Percentiles rank a stretch among this genome's conserved stretches.
These are phyloP conservation scores for Heterobasidion occidentale DNA, from an alignment of 1,284 basidiomycete species.

Conservation along the genomic window DNA sequence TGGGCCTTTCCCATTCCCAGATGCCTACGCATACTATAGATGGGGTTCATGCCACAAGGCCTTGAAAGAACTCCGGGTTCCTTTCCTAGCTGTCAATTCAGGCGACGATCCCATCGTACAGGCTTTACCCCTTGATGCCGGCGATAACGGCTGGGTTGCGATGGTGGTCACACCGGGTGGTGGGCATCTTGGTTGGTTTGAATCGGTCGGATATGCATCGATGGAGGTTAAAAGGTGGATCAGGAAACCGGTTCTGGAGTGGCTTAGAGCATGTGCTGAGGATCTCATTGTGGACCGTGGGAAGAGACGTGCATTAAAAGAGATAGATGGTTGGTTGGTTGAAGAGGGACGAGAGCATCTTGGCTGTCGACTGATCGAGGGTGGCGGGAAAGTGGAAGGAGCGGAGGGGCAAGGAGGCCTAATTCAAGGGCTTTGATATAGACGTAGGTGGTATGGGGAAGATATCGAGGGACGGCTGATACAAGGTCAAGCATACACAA, in stretches of 20 bases:
- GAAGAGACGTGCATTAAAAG: slow-evolving; percentile 26
- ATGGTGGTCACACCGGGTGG: slow-evolving; percentile 74
- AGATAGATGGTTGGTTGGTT: slow-evolving; percentile 50
- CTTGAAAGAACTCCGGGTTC: slow-evolving; percentile 52
- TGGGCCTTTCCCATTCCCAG: slow-evolving; percentile 75
- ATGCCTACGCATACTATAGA: slow-evolving; percentile 76
- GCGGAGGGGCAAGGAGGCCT: slow-evolving; percentile 29
- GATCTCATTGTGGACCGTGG: slow-evolving; percentile 33
- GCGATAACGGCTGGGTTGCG: slow-evolving; percentile 57
- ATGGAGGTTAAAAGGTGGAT: slow-evolving; percentile 60
- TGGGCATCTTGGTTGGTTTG: slow-evolving; percentile 96
- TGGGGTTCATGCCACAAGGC: slow-evolving; percentile 55
- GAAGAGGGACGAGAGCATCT: slow-evolving; percentile 44
- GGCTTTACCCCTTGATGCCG: slow-evolving; percentile 51
- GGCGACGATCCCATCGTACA: slow-evolving; percentile 87
- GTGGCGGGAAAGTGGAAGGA: slow-evolving; percentile 28
- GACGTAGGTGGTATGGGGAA: neutral
- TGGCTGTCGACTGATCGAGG: slow-evolving; percentile 37
- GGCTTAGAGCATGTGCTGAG: slow-evolving; percentile 55
- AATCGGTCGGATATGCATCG: slow-evolving; percentile 33
- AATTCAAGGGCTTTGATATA: slow-evolving; percentile 26
- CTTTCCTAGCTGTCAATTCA: slow-evolving; percentile 81
- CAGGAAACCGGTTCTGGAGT: slow-evolving; percentile 66
- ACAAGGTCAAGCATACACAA: neutral
- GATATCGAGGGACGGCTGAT: neutral